Evolutionary conservation across 805 yeast genomes (phyloP).

Genomic region (Candida chauliodis): DNA sequence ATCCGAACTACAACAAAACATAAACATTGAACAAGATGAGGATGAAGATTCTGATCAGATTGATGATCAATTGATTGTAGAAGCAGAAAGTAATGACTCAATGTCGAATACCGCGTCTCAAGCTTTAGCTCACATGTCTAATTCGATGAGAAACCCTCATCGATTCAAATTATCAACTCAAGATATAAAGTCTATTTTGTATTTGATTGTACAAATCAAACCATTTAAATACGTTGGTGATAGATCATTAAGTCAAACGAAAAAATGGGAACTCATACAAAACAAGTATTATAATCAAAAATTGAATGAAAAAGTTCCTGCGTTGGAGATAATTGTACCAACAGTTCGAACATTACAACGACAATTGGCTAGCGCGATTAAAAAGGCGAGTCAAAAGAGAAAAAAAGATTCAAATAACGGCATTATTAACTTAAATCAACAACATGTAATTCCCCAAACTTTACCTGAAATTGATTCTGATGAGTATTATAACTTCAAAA

Average conservation of each 20-base stretch:
- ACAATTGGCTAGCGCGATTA: slow-evolving; percentile 30
- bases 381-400: slow-evolving; percentile 20
- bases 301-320: slow-evolving; percentile 1
- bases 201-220: slow-evolving; percentile 25
- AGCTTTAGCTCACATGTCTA: slow-evolving; percentile 8
- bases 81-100: neutral
- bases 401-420: slow-evolving; percentile 9
- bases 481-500: slow-evolving; percentile 11
- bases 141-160: slow-evolving; percentile 10
- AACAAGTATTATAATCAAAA: slow-evolving; percentile 19
- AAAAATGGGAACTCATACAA: slow-evolving; percentile 35
- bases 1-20: neutral
- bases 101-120: slow-evolving; percentile 6
- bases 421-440: slow-evolving; percentile 1
- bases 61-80: neutral
- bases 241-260: slow-evolving; percentile 27
- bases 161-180: slow-evolving; percentile 24
- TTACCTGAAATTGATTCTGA: slow-evolving; percentile 10
- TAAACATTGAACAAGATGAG: neutral
- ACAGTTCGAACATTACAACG: slow-evolving; percentile 37
- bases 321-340: slow-evolving; percentile 19
- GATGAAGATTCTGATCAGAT: slow-evolving; percentile 1
- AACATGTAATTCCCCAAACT: slow-evolving; percentile 9
- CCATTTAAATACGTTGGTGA: slow-evolving; percentile 38
- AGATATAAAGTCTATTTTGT: slow-evolving; percentile 29